A percentile compares a stretch with the other conserved stretches of the same genome.
These are phyloP conservation scores for Pyricularia pennisetigena DNA, from an alignment of 2,329 filamentous ascomycete genomes.

Conservation along the genomic window DNA sequence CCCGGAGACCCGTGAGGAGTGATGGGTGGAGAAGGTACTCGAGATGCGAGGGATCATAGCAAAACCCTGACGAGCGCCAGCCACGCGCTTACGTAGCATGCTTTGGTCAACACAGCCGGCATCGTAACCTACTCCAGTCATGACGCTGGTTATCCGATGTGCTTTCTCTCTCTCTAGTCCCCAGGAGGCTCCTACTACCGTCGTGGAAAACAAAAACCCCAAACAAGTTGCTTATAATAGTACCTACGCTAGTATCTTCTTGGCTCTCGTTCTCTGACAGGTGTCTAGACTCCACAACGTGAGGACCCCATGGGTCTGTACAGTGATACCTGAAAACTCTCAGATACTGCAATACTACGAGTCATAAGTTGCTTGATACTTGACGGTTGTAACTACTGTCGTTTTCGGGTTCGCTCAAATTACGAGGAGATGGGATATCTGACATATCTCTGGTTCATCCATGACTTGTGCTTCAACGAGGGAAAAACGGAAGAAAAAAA, in stretches of 20 bases:
- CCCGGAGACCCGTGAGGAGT: neutral
- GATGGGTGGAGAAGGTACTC: neutral
- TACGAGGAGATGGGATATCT: neutral
- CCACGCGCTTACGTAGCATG: too few relatives aligned
- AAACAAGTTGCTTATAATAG: neutral
- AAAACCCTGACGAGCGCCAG: too few relatives aligned
- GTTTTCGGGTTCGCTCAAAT: neutral
- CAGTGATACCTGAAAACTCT: neutral
- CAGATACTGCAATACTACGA: neutral
- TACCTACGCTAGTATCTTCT: neutral
- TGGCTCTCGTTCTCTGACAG: too few relatives aligned
- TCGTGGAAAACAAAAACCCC: neutral
- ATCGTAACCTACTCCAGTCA: neutral
- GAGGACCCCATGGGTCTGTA: too few relatives aligned
- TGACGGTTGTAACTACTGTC: neutral
- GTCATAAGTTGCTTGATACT: neutral
- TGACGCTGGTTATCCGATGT: neutral
- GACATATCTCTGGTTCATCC: neutral
- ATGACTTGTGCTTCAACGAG: neutral
- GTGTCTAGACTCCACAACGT: too few relatives aligned
- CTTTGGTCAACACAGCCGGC: neutral
- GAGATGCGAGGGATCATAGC: neutral
- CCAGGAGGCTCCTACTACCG: neutral
- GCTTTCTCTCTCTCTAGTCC: neutral
- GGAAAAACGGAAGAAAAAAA: too few relatives aligned